phyloP scores from a whole-genome alignment of 2,329 filamentous ascomycete species.

The Cladosporium velox region DNA sequence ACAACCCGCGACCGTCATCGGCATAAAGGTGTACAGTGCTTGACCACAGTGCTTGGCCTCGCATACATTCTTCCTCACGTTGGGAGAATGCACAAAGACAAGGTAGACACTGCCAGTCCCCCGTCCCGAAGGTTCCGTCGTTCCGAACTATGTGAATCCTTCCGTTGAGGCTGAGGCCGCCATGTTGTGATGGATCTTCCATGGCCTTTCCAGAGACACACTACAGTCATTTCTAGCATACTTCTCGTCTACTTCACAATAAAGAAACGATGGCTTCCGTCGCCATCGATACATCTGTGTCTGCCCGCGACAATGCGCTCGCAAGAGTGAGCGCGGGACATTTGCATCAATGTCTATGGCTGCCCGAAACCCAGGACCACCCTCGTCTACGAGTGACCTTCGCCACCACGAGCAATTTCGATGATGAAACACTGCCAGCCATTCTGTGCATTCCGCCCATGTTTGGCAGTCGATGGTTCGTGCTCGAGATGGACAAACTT shows the following conservation, averaged over 20 bases:
- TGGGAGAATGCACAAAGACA: neutral
- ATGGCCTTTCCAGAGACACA: neutral
- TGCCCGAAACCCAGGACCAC: constrained; percentile 32
- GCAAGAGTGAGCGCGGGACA: neutral
- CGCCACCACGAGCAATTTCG: constrained; percentile 37
- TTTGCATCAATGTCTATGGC: constrained; percentile 33
- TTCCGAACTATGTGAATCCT: neutral
- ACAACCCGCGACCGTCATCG: neutral
- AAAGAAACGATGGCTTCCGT: neutral
- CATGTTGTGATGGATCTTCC: neutral
- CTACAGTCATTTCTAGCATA: neutral
- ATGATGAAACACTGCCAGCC: constrained; percentile 28
- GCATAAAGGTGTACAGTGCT: neutral
- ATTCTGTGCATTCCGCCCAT: constrained; percentile 45
- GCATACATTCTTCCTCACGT: neutral
- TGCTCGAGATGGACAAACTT: constrained; percentile 36
- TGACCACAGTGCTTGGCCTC: neutral
- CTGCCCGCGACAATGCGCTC: neutral
- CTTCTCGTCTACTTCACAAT: neutral
- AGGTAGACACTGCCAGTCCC: neutral
- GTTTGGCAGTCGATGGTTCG: constrained; percentile 41
- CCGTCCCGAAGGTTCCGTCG: neutral
- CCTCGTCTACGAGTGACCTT: constrained; percentile 33
- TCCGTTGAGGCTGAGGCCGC: neutral
- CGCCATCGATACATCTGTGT: neutral